Evolutionary conservation across 306 rosid species (phyloP).

Genomic region (Citrullus mucosospermus): DNA sequence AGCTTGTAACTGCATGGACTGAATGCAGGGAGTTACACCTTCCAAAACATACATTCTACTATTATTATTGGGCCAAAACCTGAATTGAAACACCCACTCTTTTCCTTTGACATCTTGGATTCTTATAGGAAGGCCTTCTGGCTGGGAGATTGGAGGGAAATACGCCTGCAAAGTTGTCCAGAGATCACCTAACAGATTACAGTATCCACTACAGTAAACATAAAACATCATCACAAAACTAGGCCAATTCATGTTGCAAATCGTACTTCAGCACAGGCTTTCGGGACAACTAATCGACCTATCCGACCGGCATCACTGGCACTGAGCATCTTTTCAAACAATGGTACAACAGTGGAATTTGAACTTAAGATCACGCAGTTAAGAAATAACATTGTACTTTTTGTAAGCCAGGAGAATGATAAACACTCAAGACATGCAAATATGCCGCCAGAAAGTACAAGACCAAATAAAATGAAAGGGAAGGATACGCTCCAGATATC

Average conservation of each 20-base stretch:
- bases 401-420: conserved; percentile 1
- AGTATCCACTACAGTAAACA: conserved; percentile 6
- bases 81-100: conserved; percentile 98
- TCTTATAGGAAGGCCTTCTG: conserved; percentile 95
- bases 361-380: conserved; percentile 59
- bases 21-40: conserved; percentile 98
- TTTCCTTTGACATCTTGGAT: conserved; percentile 96
- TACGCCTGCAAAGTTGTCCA: conserved; percentile 58
- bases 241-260: conserved; percentile 3
- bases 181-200: conserved; percentile 3
- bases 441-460: background rate
- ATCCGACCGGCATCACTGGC: conserved; percentile 99
- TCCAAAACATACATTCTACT: conserved; percentile 99
- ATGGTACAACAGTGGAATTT: conserved; percentile 85
- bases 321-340: conserved; percentile 97
- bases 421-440: conserved; percentile 3
- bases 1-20: conserved; percentile 99
- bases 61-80: conserved; percentile 99
- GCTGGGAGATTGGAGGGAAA: conserved; percentile 97
- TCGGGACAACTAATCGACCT: conserved; percentile 95
- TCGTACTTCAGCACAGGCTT: conserved; percentile 97
- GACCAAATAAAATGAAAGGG: conserved; percentile 9
- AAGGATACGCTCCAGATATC: conserved; percentile 97
- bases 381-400: conserved; percentile 26
- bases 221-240: conserved; percentile 3